A percentile compares a stretch with the other conserved stretches of the same genome.
Evolutionary conservation across 176 grass and related monocot genomes (phyloP).

Genomic region (Carex scoparia): DNA sequence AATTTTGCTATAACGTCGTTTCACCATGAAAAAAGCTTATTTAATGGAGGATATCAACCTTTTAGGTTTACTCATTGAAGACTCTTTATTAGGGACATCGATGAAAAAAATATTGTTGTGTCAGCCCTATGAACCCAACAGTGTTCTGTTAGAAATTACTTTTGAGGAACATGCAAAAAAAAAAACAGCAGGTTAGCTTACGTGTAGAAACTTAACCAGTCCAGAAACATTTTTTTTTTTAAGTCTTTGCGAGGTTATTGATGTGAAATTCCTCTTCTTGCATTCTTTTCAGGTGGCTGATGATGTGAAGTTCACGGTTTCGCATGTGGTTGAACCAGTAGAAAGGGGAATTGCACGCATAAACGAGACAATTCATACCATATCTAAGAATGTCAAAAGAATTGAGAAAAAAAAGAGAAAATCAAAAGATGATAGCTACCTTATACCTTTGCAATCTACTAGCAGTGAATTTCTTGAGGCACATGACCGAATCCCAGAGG

Average conservation of each 20-base stretch:
- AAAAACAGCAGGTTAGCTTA: not conserved
- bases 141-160: not conserved
- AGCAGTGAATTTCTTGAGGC: constrained; percentile 75
- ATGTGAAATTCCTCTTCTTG: not conserved
- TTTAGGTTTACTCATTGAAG: not conserved
- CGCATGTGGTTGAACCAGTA: constrained; percentile 86
- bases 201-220: not conserved
- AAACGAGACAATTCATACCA: constrained; percentile 71
- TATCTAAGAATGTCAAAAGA: constrained; percentile 90
- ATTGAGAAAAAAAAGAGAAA: constrained; percentile 75
- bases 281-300: constrained; percentile 70
- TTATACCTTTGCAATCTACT: constrained; percentile 72
- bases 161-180: not conserved
- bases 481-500: constrained; percentile 44
- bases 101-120: not conserved
- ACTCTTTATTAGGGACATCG: not conserved
- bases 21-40: not conserved
- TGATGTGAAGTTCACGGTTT: constrained; percentile 95
- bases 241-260: not conserved
- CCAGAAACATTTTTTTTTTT: not conserved
- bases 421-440: constrained; percentile 83
- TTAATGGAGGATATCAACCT: not conserved
- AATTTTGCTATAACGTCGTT: not conserved
- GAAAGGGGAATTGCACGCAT: constrained; percentile 74
- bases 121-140: not conserved